Evolutionary conservation across 176 grass and related monocot genomes (phyloP), one percentile per base, ranked within the genome.

Genomic region (Canna indica): DNA sequence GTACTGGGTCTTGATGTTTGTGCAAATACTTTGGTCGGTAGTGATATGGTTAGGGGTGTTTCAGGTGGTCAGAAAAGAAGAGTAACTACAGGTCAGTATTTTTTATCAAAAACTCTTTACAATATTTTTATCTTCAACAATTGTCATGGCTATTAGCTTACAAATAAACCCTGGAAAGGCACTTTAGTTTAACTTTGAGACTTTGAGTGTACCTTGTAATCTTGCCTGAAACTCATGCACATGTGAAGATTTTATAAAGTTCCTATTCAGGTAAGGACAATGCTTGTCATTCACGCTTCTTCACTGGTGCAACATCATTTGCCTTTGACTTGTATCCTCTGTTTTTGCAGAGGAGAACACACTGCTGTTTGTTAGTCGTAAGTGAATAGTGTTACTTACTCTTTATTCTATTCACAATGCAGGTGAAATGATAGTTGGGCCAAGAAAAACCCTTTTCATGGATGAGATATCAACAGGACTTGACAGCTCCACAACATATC

Each of bases 381-480:
- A 6, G 50, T 54, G 4, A n/a, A 54, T 7, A 5, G 26, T 17
- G 59, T 15, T n/a, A 11, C 10, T n/a, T 9, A 1, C 20, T 65
- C 17, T n/a, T 33, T 22, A 26, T 57, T 76, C 11, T 71, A n/a
- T n/a, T n/a, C n/a, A n/a, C 58, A 12, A 35, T 81, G 66, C 79
- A 91, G 88, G 88, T 28, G 88, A 91, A 80, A 91, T 91, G 88
- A 71, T 87, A 71, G 76, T 91, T 82, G 88, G 88, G 31, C 84
- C 88, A 64, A 80, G 82, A 47, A 91, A 91, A 80, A 77, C 79
- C 17, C 79, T 91, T 76, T 83, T 91, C 10, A 91, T 91, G 88
- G 88, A 91, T 85, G 88, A 91, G 78, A 91, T 91, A 84, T 91
- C 88, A 18, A 91, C 88, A 34, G 88, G 88, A 32, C 85, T 91